phyloP scores from a whole-genome alignment of 2,329 filamentous ascomycete genomes.

The Albifimbria verrucaria region DNA sequence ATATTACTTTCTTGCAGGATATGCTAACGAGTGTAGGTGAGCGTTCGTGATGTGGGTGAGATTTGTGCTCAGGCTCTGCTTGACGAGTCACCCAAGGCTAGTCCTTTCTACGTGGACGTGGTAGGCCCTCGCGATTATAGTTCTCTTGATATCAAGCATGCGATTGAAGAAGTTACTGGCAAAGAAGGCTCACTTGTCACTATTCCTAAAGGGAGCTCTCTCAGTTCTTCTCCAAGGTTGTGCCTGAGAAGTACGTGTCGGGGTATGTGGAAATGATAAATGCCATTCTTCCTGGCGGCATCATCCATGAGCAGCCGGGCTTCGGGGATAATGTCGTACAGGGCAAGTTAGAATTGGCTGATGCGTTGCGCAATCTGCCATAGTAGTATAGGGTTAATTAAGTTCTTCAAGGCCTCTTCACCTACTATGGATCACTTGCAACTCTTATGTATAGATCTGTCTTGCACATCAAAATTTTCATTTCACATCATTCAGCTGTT shows the following conservation, averaged over 20 bases:
- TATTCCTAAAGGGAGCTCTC: conserved; percentile 19
- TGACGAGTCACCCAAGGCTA: conserved; percentile 4
- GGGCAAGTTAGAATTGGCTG: conserved; percentile 21
- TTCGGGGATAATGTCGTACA: conserved; percentile 18
- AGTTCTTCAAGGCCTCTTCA: too few species aligned
- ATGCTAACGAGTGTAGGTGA: conserved; percentile 15
- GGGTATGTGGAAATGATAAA: conserved; percentile 26
- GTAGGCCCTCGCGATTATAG: conserved; percentile 26
- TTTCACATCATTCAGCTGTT: too few species aligned
- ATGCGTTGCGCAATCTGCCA: conserved; percentile 16
- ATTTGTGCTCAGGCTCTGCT: conserved; percentile 20
- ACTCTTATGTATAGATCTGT: too few species aligned
- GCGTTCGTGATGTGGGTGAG: conserved; percentile 24
- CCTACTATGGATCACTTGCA: too few species aligned
- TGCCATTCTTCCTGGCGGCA: conserved; percentile 19
- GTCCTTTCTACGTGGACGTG: conserved; percentile 17
- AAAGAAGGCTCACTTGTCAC: conserved; percentile 19
- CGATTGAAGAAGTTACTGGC: conserved; percentile 21
- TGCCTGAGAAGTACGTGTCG: conserved; percentile 16
- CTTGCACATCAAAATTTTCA: too few species aligned
- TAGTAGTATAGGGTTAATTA: too few species aligned
- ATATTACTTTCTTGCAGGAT: not conserved
- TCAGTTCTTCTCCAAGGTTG: conserved; percentile 17
- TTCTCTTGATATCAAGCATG: conserved; percentile 22
- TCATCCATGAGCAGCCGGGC: conserved; percentile 17